Percentiles rank a stretch among this genome's conserved stretches.
Conservation (phyloP, 306 rosid genomes). For the Quercus aquifolioides region DNA sequence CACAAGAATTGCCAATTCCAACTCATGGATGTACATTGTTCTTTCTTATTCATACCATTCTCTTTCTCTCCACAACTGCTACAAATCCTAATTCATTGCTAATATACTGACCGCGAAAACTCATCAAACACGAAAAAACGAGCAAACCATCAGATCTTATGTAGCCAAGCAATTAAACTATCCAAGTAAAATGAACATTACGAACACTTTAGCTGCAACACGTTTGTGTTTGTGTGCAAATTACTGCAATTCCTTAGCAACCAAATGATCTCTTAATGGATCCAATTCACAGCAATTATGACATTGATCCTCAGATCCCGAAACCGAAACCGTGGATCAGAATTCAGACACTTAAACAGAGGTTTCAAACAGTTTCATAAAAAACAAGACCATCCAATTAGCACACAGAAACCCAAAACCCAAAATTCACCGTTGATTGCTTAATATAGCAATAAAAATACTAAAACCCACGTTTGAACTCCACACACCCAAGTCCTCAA, state of each 20-base stretch:
- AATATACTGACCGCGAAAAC: too few species aligned
- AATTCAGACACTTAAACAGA: background rate
- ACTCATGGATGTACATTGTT: slow-evolving; percentile 3
- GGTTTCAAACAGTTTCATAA: slow-evolving; percentile 4
- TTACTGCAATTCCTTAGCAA: background rate
- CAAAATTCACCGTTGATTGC: slow-evolving; percentile 10
- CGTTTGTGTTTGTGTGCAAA: background rate
- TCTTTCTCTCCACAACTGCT: too few species aligned
- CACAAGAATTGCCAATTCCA: slow-evolving; percentile 8
- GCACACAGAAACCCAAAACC: slow-evolving; percentile 14
- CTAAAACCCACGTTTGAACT: slow-evolving; percentile 2
- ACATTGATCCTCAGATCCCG: background rate
- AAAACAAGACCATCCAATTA: background rate
- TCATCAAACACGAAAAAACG: too few species aligned
- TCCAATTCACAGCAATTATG: slow-evolving; percentile 6
- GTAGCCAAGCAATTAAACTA: background rate
- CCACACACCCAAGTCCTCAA: slow-evolving; percentile 18
- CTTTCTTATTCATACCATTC: too few species aligned
- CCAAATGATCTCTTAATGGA: background rate
- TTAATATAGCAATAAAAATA: background rate
- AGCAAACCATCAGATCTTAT: too few species aligned
- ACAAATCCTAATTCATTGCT: too few species aligned
- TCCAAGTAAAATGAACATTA: background rate
- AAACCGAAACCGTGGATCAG: slow-evolving; percentile 17
- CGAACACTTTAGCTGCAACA: background rate